These are phyloP conservation scores for Cystobasidium pallidum DNA, from an alignment of 1,284 basidiomycete species.

Conservation along the genomic window DNA sequence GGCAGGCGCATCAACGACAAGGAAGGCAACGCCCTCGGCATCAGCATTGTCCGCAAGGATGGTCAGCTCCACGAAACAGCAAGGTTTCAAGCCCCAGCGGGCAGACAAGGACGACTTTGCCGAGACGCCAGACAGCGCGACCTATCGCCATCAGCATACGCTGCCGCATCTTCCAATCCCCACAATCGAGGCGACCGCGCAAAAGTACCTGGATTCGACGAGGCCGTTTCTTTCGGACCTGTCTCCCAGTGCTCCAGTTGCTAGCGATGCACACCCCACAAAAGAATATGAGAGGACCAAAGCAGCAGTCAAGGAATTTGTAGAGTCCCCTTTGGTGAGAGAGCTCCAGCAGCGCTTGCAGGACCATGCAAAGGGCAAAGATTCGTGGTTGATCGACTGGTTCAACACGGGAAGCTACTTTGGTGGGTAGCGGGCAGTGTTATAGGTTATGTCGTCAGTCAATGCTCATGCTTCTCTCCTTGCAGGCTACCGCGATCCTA, in stretches of 20 bases:
- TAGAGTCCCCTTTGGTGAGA: constrained; percentile 69
- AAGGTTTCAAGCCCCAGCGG: constrained; percentile 17
- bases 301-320: constrained; percentile 69
- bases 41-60: constrained; percentile 6
- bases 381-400: constrained; percentile 93
- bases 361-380: constrained; percentile 65
- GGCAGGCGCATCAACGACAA: constrained; percentile 3
- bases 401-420: constrained; percentile 80
- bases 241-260: constrained; percentile 55
- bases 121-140: constrained; percentile 24
- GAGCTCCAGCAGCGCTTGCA: constrained; percentile 81
- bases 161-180: constrained; percentile 85
- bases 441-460: constrained; percentile 37
- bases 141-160: constrained; percentile 61
- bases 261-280: constrained; percentile 44
- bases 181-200: constrained; percentile 72
- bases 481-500: constrained; percentile 65
- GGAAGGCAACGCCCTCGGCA: background rate
- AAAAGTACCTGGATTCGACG: constrained; percentile 83
- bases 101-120: constrained; percentile 17
- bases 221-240: constrained; percentile 71
- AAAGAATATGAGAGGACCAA: constrained; percentile 62
- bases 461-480: background rate
- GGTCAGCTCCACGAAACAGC: constrained; percentile 14
- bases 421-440: constrained; percentile 25